Percentiles rank a stretch among this genome's conserved stretches.
These are phyloP conservation scores for Fusarium dimerum DNA, from an alignment of 2,329 filamentous ascomycete genomes.

Conservation along the genomic window DNA sequence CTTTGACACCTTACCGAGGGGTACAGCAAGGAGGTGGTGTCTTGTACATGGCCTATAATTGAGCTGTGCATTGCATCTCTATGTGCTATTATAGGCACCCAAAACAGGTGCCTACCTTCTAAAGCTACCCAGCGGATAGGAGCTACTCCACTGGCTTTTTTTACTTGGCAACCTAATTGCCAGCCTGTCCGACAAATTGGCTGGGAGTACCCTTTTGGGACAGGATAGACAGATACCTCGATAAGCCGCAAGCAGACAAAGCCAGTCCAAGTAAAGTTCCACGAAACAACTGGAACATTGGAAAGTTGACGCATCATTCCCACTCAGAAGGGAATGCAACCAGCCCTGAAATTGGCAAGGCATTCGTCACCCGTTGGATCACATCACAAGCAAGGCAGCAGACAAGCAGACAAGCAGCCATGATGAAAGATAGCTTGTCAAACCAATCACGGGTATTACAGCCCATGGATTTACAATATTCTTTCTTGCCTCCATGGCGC, in stretches of 20 bases:
- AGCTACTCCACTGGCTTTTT: neutral
- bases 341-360: neutral
- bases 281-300: neutral
- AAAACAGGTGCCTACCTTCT: too few species aligned
- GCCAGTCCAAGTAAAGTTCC: too few species aligned
- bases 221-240: too few species aligned
- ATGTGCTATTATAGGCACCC: neutral
- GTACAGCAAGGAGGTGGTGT: slow-evolving; percentile 22
- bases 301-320: neutral
- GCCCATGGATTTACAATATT: too few species aligned
- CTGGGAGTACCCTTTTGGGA: neutral
- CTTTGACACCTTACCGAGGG: slow-evolving; percentile 29
- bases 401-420: neutral
- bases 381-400: neutral
- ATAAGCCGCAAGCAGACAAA: neutral
- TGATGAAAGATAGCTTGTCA: neutral
- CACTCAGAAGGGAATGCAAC: neutral
- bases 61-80: neutral
- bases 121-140: neutral
- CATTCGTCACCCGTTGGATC: neutral
- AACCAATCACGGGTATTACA: too few species aligned
- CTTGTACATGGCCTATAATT: neutral
- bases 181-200: neutral
- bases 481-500: too few species aligned
- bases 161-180: neutral